These are phyloP conservation scores for Schoenoplectus triqueter DNA, from an alignment of 202 grass and related monocot species.

Conservation along the genomic window DNA sequence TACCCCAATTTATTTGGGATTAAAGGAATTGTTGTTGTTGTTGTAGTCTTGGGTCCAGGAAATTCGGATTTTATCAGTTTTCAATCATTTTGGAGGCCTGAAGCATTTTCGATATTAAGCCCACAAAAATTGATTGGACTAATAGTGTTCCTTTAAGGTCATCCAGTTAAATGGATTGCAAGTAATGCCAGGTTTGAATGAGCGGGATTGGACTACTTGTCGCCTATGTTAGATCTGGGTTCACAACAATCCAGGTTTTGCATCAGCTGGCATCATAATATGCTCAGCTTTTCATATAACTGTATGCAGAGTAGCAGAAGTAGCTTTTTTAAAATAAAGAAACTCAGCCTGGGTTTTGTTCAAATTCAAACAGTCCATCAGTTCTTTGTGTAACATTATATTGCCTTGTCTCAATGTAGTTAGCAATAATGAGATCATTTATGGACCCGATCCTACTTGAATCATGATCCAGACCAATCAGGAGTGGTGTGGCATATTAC, in stretches of 20 bases:
- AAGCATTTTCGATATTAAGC: background rate
- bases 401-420: background rate
- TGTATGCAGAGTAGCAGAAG: background rate
- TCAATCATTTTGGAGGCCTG: background rate
- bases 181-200: background rate
- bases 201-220: background rate
- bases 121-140: background rate
- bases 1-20: no score
- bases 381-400: background rate
- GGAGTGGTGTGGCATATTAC: background rate
- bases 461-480: background rate
- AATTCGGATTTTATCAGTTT: background rate
- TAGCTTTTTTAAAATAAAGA: background rate
- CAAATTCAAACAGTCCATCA: background rate
- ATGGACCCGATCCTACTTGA: background rate
- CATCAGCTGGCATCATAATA: background rate
- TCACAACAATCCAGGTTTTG: background rate
- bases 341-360: background rate
- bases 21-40: no score
- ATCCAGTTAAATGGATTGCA: background rate
- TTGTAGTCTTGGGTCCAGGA: background rate
- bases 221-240: background rate
- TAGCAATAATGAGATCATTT: background rate
- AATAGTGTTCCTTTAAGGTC: conserved; percentile 3
- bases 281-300: background rate